Conservation (phyloP, 2,329 filamentous ascomycete genomes). For the Acephala macrosclerotiorum region DNA sequence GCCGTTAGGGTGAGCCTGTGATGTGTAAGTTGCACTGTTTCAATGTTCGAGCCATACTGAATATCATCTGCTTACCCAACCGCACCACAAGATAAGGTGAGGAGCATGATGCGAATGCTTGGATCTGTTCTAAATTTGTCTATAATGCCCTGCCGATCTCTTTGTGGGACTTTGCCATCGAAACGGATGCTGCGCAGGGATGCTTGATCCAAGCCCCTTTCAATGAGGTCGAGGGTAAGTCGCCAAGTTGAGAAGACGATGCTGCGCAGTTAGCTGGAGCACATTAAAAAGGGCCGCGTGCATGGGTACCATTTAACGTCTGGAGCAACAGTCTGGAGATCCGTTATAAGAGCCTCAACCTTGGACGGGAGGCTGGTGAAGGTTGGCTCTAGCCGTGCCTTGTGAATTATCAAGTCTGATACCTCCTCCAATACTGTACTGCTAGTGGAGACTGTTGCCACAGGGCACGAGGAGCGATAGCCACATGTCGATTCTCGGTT, state of each 20-base stretch:
- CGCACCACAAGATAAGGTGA: slow-evolving; percentile 21
- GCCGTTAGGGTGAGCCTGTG: slow-evolving; percentile 30
- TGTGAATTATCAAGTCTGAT: background rate
- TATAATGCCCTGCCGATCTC: slow-evolving; percentile 47
- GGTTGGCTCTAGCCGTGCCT: background rate
- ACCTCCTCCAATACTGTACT: no score
- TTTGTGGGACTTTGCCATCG: slow-evolving; percentile 55
- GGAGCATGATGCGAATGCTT: slow-evolving; percentile 38
- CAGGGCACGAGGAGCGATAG: no score
- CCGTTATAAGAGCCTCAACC: slow-evolving; percentile 26
- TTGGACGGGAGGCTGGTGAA: slow-evolving; percentile 24
- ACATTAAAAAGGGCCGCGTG: background rate
- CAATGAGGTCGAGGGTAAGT: slow-evolving; percentile 25
- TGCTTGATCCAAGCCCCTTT: slow-evolving; percentile 10
- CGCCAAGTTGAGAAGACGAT: slow-evolving; percentile 32
- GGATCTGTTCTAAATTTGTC: slow-evolving; percentile 49
- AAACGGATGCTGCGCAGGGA: slow-evolving; percentile 46
- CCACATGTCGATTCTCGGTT: background rate
- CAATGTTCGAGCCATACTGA: no score
- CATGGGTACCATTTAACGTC: no score
- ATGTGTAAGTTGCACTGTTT: background rate
- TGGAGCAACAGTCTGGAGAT: background rate
- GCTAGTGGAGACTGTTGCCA: background rate
- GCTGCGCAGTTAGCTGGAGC: slow-evolving; percentile 9
- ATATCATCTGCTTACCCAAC: slow-evolving; percentile 16